These are phyloP conservation scores for Blastomyces silverae DNA, from an alignment of 2,329 filamentous ascomycete species.

Conservation along the genomic window DNA sequence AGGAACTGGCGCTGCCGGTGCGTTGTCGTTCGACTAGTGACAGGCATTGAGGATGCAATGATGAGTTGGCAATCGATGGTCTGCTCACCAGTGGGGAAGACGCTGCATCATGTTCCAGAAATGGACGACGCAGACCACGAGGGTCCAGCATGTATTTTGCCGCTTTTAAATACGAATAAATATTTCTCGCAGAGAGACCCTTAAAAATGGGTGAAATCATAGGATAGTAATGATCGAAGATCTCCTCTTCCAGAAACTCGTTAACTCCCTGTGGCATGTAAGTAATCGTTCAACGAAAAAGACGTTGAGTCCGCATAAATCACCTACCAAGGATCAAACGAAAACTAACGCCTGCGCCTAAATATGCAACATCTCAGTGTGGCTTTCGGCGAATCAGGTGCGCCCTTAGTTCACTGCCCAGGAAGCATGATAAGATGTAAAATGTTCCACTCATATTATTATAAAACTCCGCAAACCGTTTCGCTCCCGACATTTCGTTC, in stretches of 20 bases:
- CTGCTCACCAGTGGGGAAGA: conserved; percentile 47
- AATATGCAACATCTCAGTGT: neutral
- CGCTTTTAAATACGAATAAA: conserved; percentile 5
- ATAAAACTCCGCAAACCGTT: neutral
- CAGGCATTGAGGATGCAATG: conserved; percentile 56
- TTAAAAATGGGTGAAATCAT: conserved; percentile 10
- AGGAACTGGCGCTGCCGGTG: conserved; percentile 15
- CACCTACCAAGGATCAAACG: neutral
- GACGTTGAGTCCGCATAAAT: conserved; percentile 3
- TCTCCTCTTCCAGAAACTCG: neutral
- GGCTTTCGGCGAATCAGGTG: conserved; percentile 3
- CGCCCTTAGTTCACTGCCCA: neutral
- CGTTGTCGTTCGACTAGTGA: conserved; percentile 24
- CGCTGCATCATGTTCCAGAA: conserved; percentile 40
- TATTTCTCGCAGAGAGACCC: conserved; percentile 10
- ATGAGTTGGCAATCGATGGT: conserved; percentile 68
- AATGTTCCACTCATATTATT: neutral
- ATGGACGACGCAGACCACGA: conserved; percentile 28
- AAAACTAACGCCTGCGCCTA: neutral
- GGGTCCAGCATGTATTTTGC: conserved; percentile 13
- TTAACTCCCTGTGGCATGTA: neutral
- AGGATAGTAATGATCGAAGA: conserved; percentile 8
- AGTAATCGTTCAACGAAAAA: conserved; percentile 8
- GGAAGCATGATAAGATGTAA: neutral
- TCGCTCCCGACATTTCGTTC: neutral